Evolutionary conservation across 805 yeast species (phyloP).

Genomic region (Candida andamanensis): DNA sequence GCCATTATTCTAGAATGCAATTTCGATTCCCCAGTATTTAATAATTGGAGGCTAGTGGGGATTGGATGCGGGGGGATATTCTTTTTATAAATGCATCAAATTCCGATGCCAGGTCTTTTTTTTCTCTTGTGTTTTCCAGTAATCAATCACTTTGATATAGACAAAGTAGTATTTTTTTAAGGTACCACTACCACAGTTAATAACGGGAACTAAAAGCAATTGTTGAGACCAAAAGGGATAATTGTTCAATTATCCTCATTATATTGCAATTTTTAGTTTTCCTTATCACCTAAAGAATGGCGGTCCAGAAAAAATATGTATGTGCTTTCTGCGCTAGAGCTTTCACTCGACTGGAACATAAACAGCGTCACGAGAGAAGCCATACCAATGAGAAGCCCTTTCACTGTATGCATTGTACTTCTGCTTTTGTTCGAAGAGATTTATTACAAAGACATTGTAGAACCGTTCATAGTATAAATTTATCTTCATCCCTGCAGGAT

Average conservation of each 20-base stretch:
- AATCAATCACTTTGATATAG: no score
- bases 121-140: no score
- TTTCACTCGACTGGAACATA: constrained; percentile 74
- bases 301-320: constrained; percentile 59
- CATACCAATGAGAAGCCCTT: constrained; percentile 81
- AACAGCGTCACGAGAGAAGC: constrained; percentile 71
- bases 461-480: constrained; percentile 58
- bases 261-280: constrained; percentile 4
- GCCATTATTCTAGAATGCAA: no score
- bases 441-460: constrained; percentile 70
- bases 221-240: constrained; percentile 6
- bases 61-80: no score
- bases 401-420: constrained; percentile 63
- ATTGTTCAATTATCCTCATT: constrained; percentile 1
- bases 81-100: no score
- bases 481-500: constrained; percentile 8
- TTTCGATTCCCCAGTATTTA: no score
- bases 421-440: constrained; percentile 74
- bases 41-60: no score
- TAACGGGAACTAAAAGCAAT: constrained; percentile 3
- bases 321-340: constrained; percentile 79
- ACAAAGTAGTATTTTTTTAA: no score
- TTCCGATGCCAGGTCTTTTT: no score
- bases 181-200: no score
- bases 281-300: constrained; percentile 14